These are phyloP conservation scores for Cryptococcus sp. DNA, from an alignment of 1,284 basidiomycete species.

Conservation along the genomic window DNA sequence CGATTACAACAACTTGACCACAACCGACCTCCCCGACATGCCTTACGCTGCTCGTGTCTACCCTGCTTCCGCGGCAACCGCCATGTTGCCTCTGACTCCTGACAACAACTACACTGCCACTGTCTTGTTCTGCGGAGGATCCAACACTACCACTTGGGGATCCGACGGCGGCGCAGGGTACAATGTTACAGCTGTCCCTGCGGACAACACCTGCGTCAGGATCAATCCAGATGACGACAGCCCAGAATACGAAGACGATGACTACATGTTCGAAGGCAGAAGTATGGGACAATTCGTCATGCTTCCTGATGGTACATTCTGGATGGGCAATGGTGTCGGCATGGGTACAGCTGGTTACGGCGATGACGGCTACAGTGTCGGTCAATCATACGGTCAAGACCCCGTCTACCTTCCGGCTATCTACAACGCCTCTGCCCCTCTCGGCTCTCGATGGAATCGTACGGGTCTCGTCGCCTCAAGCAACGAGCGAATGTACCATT, in stretches of 20 bases:
- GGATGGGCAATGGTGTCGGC: slow-evolving; percentile 69
- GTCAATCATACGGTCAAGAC: slow-evolving; percentile 51
- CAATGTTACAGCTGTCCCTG: slow-evolving; percentile 53
- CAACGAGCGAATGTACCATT: slow-evolving; percentile 83
- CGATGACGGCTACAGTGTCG: slow-evolving; percentile 45
- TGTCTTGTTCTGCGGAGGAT: slow-evolving; percentile 85
- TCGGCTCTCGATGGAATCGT: slow-evolving; percentile 72
- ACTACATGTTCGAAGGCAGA: slow-evolving; percentile 70
- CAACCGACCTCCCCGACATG: slow-evolving; percentile 52
- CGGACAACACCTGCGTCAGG: slow-evolving; percentile 55
- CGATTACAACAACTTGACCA: slow-evolving; percentile 63
- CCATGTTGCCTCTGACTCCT: slow-evolving; percentile 87
- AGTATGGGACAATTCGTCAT: slow-evolving; percentile 75
- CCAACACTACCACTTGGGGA: slow-evolving; percentile 58
- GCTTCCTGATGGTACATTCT: slow-evolving; percentile 51
- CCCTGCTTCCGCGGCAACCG: slow-evolving; percentile 85
- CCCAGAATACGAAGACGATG: slow-evolving; percentile 65
- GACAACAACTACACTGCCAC: slow-evolving; percentile 84
- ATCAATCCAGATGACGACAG: slow-evolving; percentile 74
- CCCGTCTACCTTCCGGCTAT: slow-evolving; percentile 52
- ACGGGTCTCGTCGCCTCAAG: slow-evolving; percentile 61
- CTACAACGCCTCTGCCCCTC: slow-evolving; percentile 67
- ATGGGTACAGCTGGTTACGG: slow-evolving; percentile 67
- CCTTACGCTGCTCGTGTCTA: slow-evolving; percentile 76
- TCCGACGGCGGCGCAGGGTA: slow-evolving; percentile 47